A percentile compares a stretch with the other conserved stretches of the same genome.
Conservation (phyloP, 1,284 basidiomycete genomes). For the Thecaphora thlaspeos region DNA sequence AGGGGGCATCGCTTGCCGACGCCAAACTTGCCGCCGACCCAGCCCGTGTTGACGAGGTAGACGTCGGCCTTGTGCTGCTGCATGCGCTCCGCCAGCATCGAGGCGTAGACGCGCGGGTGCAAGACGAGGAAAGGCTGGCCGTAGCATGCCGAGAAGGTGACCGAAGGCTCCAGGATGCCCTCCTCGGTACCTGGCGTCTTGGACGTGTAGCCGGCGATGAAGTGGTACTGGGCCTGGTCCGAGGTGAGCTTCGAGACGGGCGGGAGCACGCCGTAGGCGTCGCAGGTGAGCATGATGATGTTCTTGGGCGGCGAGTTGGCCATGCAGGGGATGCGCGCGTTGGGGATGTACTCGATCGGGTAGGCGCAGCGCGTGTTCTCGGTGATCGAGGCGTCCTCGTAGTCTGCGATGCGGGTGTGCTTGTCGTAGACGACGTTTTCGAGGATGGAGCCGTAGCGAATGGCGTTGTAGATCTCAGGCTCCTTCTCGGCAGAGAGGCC, state of each 20-base stretch:
- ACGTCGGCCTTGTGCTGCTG: slow-evolving; percentile 84
- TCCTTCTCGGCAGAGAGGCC: slow-evolving; percentile 94
- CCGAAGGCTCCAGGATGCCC: slow-evolving; percentile 94
- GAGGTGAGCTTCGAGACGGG: slow-evolving; percentile 90
- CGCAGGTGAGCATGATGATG: slow-evolving; percentile 97
- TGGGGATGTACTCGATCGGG: slow-evolving; percentile 73
- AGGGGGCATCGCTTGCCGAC: slow-evolving; percentile 59
- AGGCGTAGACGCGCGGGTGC: slow-evolving; percentile 77
- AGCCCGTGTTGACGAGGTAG: slow-evolving; percentile 99
- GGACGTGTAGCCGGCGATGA: slow-evolving; percentile 70
- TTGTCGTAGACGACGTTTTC: slow-evolving; percentile 99
- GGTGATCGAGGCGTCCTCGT: slow-evolving; percentile 93
- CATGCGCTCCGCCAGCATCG: slow-evolving; percentile 97
- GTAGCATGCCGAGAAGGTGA: slow-evolving; percentile 99
- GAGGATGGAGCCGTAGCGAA: slow-evolving; percentile 91
- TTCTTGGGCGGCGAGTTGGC: slow-evolving; percentile 64
- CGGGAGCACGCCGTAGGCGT: slow-evolving; percentile 96
- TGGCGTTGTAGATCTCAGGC: slow-evolving; percentile 95
- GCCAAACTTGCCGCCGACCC: slow-evolving; percentile 94
- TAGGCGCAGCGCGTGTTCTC: slow-evolving; percentile 90
- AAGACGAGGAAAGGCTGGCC: slow-evolving; percentile 98
- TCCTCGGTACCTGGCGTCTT: slow-evolving; percentile 96
- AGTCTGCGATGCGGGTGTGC: slow-evolving; percentile 80
- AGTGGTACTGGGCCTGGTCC: slow-evolving; percentile 86
- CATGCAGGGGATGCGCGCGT: slow-evolving; percentile 69